Evolutionary conservation across 768 basidiomycete genomes (phyloP).

Genomic region (Tricholoma bakamatsutake): DNA sequence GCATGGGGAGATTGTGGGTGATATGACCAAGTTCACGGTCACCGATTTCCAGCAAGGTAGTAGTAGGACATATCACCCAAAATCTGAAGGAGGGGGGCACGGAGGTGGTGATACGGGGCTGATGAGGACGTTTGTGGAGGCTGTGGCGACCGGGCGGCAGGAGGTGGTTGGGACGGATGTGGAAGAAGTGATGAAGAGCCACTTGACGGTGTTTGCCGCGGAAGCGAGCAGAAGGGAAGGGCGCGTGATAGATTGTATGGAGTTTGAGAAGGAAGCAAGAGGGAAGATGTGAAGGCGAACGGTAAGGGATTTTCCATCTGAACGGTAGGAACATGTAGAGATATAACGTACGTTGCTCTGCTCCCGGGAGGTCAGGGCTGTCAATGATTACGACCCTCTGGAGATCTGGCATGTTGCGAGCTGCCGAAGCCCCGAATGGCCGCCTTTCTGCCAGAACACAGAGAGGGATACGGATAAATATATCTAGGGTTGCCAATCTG

Average conservation of each 20-base stretch:
- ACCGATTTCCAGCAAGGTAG: slow-evolving; percentile 64
- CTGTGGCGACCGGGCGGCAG: slow-evolving; percentile 63
- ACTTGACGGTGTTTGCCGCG: slow-evolving; percentile 84
- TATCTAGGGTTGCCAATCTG: slow-evolving; percentile 24
- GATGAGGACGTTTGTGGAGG: slow-evolving; percentile 69
- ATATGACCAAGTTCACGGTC: slow-evolving; percentile 72
- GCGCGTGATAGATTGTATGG: slow-evolving; percentile 58
- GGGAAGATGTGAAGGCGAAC: slow-evolving; percentile 6
- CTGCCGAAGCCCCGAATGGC: not conserved
- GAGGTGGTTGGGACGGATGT: slow-evolving; percentile 59
- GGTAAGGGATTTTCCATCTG: not conserved
- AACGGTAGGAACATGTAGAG: no score
- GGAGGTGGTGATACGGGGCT: slow-evolving; percentile 82
- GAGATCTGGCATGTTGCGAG: not conserved
- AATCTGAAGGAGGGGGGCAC: slow-evolving; percentile 62
- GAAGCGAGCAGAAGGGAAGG: slow-evolving; percentile 72
- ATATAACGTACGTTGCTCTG: no score
- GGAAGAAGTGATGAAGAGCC: slow-evolving; percentile 66
- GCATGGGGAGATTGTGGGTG: slow-evolving; percentile 84
- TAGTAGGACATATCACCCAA: slow-evolving; percentile 41
- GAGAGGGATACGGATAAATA: not conserved
- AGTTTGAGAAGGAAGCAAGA: slow-evolving; percentile 55
- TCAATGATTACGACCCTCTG: not conserved
- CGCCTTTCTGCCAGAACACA: not conserved
- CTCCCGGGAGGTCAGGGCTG: not conserved